Conservation (phyloP, 2,329 filamentous ascomycete genomes). For the Clarireedia hainanense region DNA sequence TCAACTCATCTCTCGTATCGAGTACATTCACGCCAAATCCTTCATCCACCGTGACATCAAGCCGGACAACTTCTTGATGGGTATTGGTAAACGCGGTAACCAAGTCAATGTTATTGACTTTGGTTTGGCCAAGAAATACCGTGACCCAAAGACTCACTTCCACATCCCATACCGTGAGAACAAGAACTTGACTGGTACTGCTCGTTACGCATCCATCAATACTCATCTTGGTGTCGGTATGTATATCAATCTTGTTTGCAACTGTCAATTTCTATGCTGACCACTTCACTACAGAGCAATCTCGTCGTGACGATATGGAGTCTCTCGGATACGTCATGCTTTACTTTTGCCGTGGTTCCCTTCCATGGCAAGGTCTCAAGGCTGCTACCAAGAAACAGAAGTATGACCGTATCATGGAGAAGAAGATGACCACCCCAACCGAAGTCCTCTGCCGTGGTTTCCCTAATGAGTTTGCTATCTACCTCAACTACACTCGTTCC, state of each 20-base stretch:
- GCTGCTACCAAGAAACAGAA: slow-evolving; percentile 85
- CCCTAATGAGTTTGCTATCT: slow-evolving; percentile 96
- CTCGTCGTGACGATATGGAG: slow-evolving; percentile 89
- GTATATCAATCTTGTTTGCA: slow-evolving; percentile 28
- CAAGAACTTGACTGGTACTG: slow-evolving; percentile 93
- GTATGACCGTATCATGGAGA: slow-evolving; percentile 99
- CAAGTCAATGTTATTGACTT: slow-evolving; percentile 99
- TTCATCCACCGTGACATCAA: slow-evolving; percentile 99
- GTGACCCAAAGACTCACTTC: slow-evolving; percentile 97
- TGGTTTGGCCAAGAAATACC: slow-evolving; percentile 98
- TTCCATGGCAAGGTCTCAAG: slow-evolving; percentile 67
- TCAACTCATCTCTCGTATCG: slow-evolving; percentile 71
- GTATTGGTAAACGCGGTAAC: slow-evolving; percentile 88
- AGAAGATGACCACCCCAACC: slow-evolving; percentile 97
- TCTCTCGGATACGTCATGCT: slow-evolving; percentile 71
- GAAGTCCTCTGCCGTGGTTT: slow-evolving; percentile 96
- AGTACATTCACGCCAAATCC: slow-evolving; percentile 95
- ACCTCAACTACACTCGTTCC: slow-evolving; percentile 93
- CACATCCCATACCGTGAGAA: slow-evolving; percentile 96
- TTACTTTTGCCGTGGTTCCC: slow-evolving; percentile 64
- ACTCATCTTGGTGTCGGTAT: slow-evolving; percentile 89
- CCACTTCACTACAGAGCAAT: slow-evolving; percentile 79
- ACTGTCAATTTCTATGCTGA: slow-evolving; percentile 15
- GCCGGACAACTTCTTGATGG: slow-evolving; percentile 98
- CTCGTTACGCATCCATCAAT: slow-evolving; percentile 99